Conservation (phyloP, 2,329 filamentous ascomycete species). For the Colletotrichum chlorophyti region DNA sequence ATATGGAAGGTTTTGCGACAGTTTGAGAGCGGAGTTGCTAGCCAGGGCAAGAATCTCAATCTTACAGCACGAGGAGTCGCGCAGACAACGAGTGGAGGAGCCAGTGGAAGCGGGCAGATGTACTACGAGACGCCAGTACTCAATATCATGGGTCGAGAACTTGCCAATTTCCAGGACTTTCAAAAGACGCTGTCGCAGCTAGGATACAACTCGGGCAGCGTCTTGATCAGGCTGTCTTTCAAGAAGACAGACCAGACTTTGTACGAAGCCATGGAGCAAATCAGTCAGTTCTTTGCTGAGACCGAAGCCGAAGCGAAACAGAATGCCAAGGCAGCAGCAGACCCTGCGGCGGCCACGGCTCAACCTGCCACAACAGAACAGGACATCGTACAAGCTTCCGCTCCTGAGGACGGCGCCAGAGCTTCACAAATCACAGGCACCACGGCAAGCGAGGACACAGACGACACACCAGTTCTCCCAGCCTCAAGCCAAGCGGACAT, state of each 20-base stretch:
- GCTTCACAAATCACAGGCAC: background rate
- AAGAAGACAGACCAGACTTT: slow-evolving; percentile 78
- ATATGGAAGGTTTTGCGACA: slow-evolving; percentile 90
- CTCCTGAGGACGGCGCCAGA: background rate
- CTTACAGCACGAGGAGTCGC: slow-evolving; percentile 85
- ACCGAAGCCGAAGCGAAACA: slow-evolving; percentile 41
- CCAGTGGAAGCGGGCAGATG: slow-evolving; percentile 73
- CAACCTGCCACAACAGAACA: no score
- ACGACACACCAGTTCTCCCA: background rate
- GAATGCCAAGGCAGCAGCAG: slow-evolving; percentile 22
- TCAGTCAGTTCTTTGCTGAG: slow-evolving; percentile 75
- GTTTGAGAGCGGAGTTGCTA: slow-evolving; percentile 81
- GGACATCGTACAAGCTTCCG: no score
- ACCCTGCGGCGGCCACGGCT: slow-evolving; percentile 15
- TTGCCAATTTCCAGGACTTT: slow-evolving; percentile 79
- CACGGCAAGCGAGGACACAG: background rate
- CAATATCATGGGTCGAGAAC: slow-evolving; percentile 81
- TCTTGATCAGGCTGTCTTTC: slow-evolving; percentile 80
- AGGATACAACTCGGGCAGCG: slow-evolving; percentile 84
- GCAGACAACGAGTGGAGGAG: slow-evolving; percentile 58
- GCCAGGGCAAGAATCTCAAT: slow-evolving; percentile 69
- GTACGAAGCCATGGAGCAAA: slow-evolving; percentile 84
- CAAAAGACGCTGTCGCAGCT: slow-evolving; percentile 89
- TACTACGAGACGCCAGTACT: slow-evolving; percentile 89
- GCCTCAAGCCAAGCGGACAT: background rate